These are phyloP conservation scores for Collybia mongolica DNA, from an alignment of 768 basidiomycete species.

Conservation along the genomic window DNA sequence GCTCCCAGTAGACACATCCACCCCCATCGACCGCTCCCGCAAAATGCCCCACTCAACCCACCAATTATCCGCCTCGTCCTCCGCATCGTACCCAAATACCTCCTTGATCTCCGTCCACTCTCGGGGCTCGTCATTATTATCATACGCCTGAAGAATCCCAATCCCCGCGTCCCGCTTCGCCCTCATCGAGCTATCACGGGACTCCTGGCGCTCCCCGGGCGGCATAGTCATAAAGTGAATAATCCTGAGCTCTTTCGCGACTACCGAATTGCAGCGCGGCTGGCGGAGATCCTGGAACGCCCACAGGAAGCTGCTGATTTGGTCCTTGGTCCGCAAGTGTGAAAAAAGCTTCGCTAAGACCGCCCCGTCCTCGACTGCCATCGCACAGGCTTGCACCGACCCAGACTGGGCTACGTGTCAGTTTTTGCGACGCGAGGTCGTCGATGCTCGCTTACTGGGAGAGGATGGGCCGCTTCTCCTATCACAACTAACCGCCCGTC, in stretches of 20 bases:
- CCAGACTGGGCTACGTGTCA: slow-evolving; percentile 35
- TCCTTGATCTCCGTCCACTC: slow-evolving; percentile 49
- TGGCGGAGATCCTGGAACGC: slow-evolving; percentile 59
- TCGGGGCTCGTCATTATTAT: slow-evolving; percentile 10
- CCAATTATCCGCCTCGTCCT: slow-evolving; percentile 62
- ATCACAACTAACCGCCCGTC: slow-evolving; percentile 44
- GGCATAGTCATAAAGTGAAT: slow-evolving; percentile 44
- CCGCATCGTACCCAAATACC: slow-evolving; percentile 53
- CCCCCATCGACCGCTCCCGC: slow-evolving; percentile 31
- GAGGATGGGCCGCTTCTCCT: slow-evolving; percentile 55
- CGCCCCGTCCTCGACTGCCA: slow-evolving; percentile 59
- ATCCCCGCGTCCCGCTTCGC: slow-evolving; percentile 25
- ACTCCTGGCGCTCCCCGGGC: slow-evolving; percentile 35
- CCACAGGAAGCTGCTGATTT: slow-evolving; percentile 47
- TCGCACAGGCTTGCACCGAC: slow-evolving; percentile 45
- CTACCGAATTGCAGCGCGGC: slow-evolving; percentile 41
- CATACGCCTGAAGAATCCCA: slow-evolving; percentile 9
- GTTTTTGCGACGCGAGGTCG: too few relatives aligned
- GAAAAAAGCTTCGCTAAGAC: slow-evolving; percentile 60
- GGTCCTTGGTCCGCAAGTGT: slow-evolving; percentile 42
- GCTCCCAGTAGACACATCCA: slow-evolving; percentile 8
- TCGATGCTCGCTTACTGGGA: slow-evolving; percentile 36
- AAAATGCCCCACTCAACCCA: slow-evolving; percentile 55
- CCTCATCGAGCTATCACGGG: slow-evolving; percentile 38
- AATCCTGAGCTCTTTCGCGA: slow-evolving; percentile 40